phyloP scores from a whole-genome alignment of 306 rosid species.

The Gastrolobium villosum region DNA sequence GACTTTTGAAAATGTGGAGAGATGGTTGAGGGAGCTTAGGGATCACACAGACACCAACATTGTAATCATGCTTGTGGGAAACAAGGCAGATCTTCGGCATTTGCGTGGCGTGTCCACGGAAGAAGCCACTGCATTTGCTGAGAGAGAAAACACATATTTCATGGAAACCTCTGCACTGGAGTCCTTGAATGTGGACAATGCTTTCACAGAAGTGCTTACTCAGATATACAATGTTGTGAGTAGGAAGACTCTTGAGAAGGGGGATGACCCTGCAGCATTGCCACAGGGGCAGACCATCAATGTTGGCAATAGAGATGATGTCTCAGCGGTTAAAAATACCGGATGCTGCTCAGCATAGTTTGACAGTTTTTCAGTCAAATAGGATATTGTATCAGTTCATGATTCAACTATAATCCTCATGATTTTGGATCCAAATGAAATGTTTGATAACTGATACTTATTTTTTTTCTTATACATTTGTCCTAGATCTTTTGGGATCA shows the following conservation, averaged over 20 bases:
- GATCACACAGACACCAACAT: conserved; percentile 78
- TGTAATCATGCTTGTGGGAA: conserved; percentile 88
- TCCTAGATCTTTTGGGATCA: conserved; percentile 38
- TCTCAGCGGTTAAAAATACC: conserved; percentile 66
- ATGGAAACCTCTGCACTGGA: conserved; percentile 90
- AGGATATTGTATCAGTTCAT: not conserved
- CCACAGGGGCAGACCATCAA: conserved; percentile 75
- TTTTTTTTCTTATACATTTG: not conserved
- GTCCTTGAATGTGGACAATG: conserved; percentile 76
- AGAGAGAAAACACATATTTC: conserved; percentile 72
- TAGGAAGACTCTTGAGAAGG: conserved; percentile 70
- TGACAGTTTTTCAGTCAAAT: conserved; percentile 33
- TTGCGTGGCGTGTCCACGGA: conserved; percentile 69
- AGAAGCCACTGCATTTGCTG: conserved; percentile 70
- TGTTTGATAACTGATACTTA: conserved; percentile 39
- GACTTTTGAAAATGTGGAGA: conserved; percentile 78
- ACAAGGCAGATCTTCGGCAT: conserved; percentile 80
- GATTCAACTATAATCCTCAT: not conserved
- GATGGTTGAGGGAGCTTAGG: conserved; percentile 89
- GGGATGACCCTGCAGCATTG: conserved; percentile 64
- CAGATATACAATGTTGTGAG: conserved; percentile 77
- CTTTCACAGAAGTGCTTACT: conserved; percentile 79
- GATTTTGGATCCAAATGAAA: conserved; percentile 32
- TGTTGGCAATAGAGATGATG: conserved; percentile 70
- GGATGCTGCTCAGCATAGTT: conserved; percentile 80